These are phyloP conservation scores for Durio zibethinus DNA, from an alignment of 345 rosid genomes.

Conservation along the genomic window DNA sequence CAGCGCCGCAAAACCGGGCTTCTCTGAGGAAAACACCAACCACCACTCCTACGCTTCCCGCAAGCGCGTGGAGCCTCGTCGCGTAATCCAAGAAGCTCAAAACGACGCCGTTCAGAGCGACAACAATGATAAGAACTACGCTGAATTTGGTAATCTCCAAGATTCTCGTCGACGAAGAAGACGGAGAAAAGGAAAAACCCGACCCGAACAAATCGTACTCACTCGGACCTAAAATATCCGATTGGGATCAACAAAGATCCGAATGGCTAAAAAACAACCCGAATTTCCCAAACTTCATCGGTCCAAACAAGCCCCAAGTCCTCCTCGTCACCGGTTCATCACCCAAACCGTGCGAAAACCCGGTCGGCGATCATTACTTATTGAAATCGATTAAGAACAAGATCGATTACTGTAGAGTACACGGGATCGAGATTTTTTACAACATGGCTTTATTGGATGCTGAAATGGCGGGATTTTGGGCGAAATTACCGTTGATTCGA, in stretches of 20 bases:
- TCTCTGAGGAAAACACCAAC: slow-evolving; percentile 68
- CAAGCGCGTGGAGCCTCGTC: slow-evolving; percentile 56
- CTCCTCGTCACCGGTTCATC: slow-evolving; percentile 71
- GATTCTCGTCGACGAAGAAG: slow-evolving; percentile 47
- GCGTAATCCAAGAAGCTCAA: slow-evolving; percentile 58
- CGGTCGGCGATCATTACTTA: slow-evolving; percentile 66
- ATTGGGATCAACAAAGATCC: slow-evolving; percentile 58
- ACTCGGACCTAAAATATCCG: slow-evolving; percentile 53
- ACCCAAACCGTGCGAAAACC: slow-evolving; percentile 69
- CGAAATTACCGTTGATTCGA: slow-evolving; percentile 64
- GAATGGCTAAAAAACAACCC: slow-evolving; percentile 53
- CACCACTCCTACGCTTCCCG: slow-evolving; percentile 60
- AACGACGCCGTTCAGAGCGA: slow-evolving; percentile 17
- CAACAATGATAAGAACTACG: slow-evolving; percentile 34
- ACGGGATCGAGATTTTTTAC: slow-evolving; percentile 64
- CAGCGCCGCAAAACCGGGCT: slow-evolving; percentile 84
- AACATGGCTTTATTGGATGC: slow-evolving; percentile 65
- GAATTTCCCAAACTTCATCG: slow-evolving; percentile 41
- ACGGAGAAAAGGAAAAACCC: slow-evolving; percentile 30
- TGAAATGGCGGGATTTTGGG: slow-evolving; percentile 77
- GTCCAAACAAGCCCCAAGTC: slow-evolving; percentile 53
- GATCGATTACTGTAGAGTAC: slow-evolving; percentile 64
- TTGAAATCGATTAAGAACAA: slow-evolving; percentile 71
- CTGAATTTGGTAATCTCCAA: slow-evolving; percentile 39
- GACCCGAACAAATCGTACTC: slow-evolving; percentile 46